A percentile compares a stretch with the other conserved stretches of the same genome.
These are phyloP conservation scores for Monosporascus sp. DNA, from an alignment of 2,329 filamentous ascomycete genomes.

Conservation along the genomic window DNA sequence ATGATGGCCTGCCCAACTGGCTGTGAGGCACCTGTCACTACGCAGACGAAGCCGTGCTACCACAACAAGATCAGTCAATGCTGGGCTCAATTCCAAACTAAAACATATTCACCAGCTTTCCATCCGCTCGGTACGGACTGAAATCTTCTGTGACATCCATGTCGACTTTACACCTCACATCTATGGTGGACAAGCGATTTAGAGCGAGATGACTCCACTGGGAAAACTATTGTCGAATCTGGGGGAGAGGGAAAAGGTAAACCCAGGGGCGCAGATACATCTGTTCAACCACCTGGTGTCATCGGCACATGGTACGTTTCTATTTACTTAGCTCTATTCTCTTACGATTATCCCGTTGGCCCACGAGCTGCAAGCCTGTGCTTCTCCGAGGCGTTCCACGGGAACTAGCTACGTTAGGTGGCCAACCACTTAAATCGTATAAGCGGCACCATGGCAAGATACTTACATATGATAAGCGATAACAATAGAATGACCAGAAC, in stretches of 20 bases:
- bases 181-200: too few species aligned
- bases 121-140: conserved; percentile 16
- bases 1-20: conserved; percentile 57
- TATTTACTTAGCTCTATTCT: neutral
- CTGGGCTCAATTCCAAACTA: neutral
- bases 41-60: conserved; percentile 61
- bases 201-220: too few species aligned
- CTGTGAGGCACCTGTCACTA: conserved; percentile 58
- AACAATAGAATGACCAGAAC: too few species aligned
- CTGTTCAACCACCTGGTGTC: too few species aligned
- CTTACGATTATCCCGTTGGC: neutral
- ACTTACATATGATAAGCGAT: too few species aligned
- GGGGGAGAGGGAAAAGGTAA: too few species aligned
- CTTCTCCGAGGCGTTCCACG: conserved; percentile 15
- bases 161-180: neutral
- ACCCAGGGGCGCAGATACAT: too few species aligned
- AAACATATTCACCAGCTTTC: conserved; percentile 20
- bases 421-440: neutral
- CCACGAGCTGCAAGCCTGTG: conserved; percentile 1
- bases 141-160: conserved; percentile 18
- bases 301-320: too few species aligned
- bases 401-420: neutral
- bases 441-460: neutral
- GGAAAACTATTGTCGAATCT: too few species aligned
- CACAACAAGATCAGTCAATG: neutral